Evolutionary conservation across 345 rosid genomes (phyloP), one percentile per base, ranked within the genome.

Genomic region (Orychophragmus violaceus): DNA sequence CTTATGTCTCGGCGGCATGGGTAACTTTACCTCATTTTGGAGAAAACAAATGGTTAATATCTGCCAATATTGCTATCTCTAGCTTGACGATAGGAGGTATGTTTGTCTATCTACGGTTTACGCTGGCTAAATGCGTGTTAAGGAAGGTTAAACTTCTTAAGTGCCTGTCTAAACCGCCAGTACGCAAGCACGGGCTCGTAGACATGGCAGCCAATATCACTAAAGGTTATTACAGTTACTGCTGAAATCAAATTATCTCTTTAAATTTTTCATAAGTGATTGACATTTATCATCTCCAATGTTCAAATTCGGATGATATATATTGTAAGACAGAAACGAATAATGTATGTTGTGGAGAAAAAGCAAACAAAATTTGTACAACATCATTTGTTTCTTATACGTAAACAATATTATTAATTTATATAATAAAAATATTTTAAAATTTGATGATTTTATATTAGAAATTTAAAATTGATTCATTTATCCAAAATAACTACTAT

Each of bases 1-100:
- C 79, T 71, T 77, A 63, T 41, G 56, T 71, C 16, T 77, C 81
- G 0, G 81, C 74, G 0, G 19, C 28, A 22, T 62, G 55, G 62
- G 64, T 76, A 13, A 76, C 25, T 23, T 7, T 63, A 59, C 75
- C 80, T 7, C 11, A 50, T 30, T 32, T 10, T 18, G 10, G n/a
- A 16, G 62, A 41, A 2, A 33, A 48, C 18, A 68, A 8, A 37
- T 76, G 81, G 80, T 45, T 32, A 32, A 17, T 73, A 10, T 75
- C 8, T 22, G 44, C 42, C 4, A n/a, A 22, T 32, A 6, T 63
- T 45, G 49, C 70, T 5, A 36, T 78, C 2, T 65, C 48, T 5
- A 5, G 23, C 62, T 13, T 66, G 53, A 41, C 35, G 6, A 12
- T 54, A 41, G 54, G 62, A 0, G 62, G 42, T 21, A 19, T 66